Evolutionary conservation across 176 grass and related monocot species (phyloP).

Genomic region (Avena sativa): DNA sequence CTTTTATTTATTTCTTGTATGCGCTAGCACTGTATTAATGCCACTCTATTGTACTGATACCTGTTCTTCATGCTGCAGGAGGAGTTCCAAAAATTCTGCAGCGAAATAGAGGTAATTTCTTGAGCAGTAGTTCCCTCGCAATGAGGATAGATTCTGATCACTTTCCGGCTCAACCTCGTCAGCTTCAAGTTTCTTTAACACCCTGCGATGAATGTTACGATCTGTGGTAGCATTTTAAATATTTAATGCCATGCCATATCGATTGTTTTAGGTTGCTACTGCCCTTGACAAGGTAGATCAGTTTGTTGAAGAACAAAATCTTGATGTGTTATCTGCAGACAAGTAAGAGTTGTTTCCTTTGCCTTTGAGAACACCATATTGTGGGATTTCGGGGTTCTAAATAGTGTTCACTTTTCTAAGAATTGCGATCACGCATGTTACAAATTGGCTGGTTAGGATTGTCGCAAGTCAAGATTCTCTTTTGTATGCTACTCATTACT

Average conservation of each 20-base stretch:
- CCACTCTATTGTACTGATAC: not conserved
- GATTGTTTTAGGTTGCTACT: conserved; percentile 44
- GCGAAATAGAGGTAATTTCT: conserved; percentile 51
- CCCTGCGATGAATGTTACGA: not conserved
- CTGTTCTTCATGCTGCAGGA: conserved; percentile 55
- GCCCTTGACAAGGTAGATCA: conserved; percentile 60
- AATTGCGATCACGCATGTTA: not conserved
- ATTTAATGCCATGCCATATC: not conserved
- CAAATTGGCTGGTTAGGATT: conserved; percentile 10
- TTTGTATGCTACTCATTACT: conserved; percentile 16
- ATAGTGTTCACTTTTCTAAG: not conserved
- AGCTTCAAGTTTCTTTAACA: conserved; percentile 12
- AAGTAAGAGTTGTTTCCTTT: conserved; percentile 49
- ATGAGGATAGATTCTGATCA: not conserved
- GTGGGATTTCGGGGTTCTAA: conserved; percentile 8
- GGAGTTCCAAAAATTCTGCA: conserved; percentile 56
- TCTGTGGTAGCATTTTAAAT: conserved; percentile 7
- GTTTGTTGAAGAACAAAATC: conserved; percentile 53
- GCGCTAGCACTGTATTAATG: not conserved
- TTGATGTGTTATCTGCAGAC: conserved; percentile 60
- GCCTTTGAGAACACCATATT: not conserved
- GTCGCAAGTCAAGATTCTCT: not conserved
- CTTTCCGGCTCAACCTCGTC: not conserved
- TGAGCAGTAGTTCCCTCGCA: not conserved
- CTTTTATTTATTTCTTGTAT: not conserved